phyloP scores from a whole-genome alignment of 176 grass and related monocot species.

The Paspalum notatum region DNA sequence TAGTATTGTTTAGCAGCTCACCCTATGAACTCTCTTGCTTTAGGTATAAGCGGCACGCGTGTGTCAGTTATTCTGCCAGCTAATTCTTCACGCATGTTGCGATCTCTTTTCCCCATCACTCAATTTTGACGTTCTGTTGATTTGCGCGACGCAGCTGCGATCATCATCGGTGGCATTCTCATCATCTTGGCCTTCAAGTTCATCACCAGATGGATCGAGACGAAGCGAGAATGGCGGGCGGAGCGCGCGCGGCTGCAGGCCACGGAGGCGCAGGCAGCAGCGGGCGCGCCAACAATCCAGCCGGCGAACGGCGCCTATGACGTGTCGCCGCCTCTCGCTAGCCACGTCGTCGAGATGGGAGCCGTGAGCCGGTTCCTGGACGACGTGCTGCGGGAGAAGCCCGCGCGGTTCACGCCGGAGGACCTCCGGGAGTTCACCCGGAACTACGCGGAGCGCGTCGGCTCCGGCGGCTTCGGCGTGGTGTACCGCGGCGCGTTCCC shows the following conservation, averaged over 20 bases:
- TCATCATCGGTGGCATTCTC: slow-evolving; percentile 12
- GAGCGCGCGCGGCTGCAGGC: slow-evolving; percentile 42
- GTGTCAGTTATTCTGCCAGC: neutral
- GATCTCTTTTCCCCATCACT: neutral
- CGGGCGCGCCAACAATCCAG: neutral
- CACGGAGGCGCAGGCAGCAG: neutral
- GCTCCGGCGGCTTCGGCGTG: slow-evolving; percentile 48
- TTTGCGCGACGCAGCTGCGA: slow-evolving; percentile 5
- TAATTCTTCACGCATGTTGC: neutral
- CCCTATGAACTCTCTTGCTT: slow-evolving; percentile 18
- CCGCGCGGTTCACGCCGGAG: slow-evolving; percentile 44
- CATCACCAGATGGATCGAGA: slow-evolving; percentile 13
- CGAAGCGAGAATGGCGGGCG: neutral
- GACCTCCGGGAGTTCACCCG: slow-evolving; percentile 47
- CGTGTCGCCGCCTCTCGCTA: neutral
- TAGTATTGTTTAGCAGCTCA: neutral
- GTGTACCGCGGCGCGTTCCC: slow-evolving; percentile 61
- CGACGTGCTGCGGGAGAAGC: slow-evolving; percentile 50
- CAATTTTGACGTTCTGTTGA: neutral
- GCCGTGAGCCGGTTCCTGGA: slow-evolving; percentile 42
- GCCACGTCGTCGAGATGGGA: slow-evolving; percentile 23
- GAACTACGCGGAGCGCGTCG: slow-evolving; percentile 45
- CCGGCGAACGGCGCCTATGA: neutral
- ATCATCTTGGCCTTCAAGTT: neutral
- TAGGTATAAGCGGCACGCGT: slow-evolving; percentile 10